Percentiles rank a stretch among this genome's conserved stretches.
Conservation (phyloP, 1,139 yeast species). For the Schwanniomyces etchellsii region DNA sequence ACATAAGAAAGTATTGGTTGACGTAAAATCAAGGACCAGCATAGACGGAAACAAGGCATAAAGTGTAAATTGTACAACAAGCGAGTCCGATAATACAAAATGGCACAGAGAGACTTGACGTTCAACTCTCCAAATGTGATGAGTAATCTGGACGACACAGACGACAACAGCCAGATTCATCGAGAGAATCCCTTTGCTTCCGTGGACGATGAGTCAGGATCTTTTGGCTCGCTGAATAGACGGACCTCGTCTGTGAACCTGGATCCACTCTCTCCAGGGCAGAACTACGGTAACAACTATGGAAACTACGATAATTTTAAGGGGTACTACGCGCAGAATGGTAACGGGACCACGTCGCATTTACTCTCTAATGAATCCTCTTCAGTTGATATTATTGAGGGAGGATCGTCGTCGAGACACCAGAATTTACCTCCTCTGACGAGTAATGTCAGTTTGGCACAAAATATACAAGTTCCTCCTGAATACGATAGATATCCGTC, state of each 20-base stretch:
- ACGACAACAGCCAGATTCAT: slow-evolving; percentile 12
- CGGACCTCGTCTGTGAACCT: slow-evolving; percentile 11
- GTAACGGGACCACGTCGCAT: slow-evolving; percentile 39
- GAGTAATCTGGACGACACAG: slow-evolving; percentile 14
- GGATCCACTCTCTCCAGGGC: not conserved
- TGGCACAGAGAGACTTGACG: slow-evolving; percentile 34
- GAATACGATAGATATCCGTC: slow-evolving; percentile 57
- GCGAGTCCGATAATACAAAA: no score
- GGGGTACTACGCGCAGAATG: slow-evolving; percentile 40
- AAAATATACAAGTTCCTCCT: slow-evolving; percentile 35
- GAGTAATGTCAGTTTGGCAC: slow-evolving; percentile 3
- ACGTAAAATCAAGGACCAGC: no score
- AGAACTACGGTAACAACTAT: slow-evolving; percentile 14
- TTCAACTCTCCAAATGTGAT: slow-evolving; percentile 11
- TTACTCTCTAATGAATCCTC: slow-evolving; percentile 25
- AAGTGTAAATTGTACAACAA: no score
- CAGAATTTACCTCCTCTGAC: slow-evolving; percentile 3
- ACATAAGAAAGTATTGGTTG: no score
- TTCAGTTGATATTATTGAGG: slow-evolving; percentile 14
- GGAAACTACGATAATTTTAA: slow-evolving; percentile 39
- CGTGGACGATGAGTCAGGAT: slow-evolving; percentile 21
- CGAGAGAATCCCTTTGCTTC: slow-evolving; percentile 21
- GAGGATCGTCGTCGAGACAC: not conserved
- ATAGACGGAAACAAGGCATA: no score
- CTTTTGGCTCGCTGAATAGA: slow-evolving; percentile 19